Conservation (phyloP, 257 asterid species). For the Solanum etuberosum region DNA sequence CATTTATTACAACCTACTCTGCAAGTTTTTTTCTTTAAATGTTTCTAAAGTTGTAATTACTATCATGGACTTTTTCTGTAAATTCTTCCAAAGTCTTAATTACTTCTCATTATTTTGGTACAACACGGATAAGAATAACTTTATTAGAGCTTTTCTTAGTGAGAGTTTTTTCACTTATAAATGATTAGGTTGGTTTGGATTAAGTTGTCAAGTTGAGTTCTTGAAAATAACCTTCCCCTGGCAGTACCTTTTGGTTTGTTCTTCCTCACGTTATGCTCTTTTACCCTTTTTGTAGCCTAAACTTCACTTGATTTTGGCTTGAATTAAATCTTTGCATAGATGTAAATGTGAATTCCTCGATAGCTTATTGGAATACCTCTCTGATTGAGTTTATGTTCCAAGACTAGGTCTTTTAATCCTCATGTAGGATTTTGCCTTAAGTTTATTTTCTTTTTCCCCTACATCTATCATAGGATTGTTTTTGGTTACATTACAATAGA, state of each 20-base stretch:
- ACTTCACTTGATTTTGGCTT: not conserved
- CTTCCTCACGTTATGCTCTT: not conserved
- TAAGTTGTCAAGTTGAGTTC: not conserved
- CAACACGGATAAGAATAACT: constrained; percentile 20
- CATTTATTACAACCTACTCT: not conserved
- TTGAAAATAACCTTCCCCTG: not conserved
- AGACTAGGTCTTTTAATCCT: not conserved
- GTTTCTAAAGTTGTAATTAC: not conserved
- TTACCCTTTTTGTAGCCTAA: not conserved
- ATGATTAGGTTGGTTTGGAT: not conserved
- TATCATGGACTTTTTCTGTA: not conserved
- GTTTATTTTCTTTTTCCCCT: not conserved
- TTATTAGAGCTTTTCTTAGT: constrained; percentile 2
- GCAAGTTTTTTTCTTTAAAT: constrained; percentile 8
- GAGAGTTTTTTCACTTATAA: not conserved
- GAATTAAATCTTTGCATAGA: not conserved
- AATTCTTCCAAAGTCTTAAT: not conserved
- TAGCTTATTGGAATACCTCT: not conserved
- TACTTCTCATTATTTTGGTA: constrained; percentile 7
- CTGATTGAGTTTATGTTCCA: not conserved
- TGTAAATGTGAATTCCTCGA: not conserved
- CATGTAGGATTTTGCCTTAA: not conserved
- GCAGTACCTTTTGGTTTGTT: not conserved
- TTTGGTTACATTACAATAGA: not conserved
- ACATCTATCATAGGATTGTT: not conserved